Percentiles rank a stretch among this genome's conserved stretches.
These are phyloP conservation scores for Saccharomycopsis hybrid DNA, from an alignment of 1,139 yeast species.

Conservation along the genomic window DNA sequence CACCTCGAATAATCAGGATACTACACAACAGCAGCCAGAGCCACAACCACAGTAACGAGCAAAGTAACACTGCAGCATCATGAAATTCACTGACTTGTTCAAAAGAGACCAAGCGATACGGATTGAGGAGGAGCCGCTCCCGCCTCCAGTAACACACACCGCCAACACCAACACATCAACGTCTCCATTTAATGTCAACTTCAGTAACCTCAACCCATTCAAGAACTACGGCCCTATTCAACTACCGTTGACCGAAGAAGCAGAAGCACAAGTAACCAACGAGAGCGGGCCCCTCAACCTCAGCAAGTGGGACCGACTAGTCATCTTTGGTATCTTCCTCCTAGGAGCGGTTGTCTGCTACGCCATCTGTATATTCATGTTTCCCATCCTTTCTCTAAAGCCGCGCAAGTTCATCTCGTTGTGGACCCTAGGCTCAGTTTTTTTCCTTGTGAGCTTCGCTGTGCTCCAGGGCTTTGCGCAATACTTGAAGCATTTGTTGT, in stretches of 20 bases:
- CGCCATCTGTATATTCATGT: conserved; percentile 46
- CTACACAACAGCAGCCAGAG: too few relatives aligned
- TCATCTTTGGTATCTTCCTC: conserved; percentile 49
- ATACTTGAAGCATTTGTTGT: conserved; percentile 43
- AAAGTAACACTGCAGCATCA: too few relatives aligned
- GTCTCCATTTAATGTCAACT: background rate
- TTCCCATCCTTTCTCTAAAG: conserved; percentile 49
- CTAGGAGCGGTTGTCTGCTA: conserved; percentile 51
- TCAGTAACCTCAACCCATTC: conserved; percentile 13
- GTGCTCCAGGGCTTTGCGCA: conserved; percentile 48
- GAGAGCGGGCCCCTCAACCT: conserved; percentile 31
- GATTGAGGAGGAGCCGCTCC: conserved; percentile 7
- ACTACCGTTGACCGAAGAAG: conserved; percentile 7
- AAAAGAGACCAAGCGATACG: conserved; percentile 6
- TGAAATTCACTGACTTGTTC: conserved; percentile 11
- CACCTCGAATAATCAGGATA: too few relatives aligned
- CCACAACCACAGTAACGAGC: too few relatives aligned
- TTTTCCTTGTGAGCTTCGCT: conserved; percentile 52
- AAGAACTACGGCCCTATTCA: conserved; percentile 8
- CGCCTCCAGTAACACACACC: conserved; percentile 5
- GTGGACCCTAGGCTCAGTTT: conserved; percentile 56
- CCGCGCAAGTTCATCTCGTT: conserved; percentile 55
- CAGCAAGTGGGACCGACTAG: conserved; percentile 53
- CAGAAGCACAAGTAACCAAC: background rate
- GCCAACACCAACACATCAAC: background rate